These are phyloP conservation scores for Pelagomonas calceolata DNA, from an alignment of 108 stramenopile species.

Conservation along the genomic window DNA sequence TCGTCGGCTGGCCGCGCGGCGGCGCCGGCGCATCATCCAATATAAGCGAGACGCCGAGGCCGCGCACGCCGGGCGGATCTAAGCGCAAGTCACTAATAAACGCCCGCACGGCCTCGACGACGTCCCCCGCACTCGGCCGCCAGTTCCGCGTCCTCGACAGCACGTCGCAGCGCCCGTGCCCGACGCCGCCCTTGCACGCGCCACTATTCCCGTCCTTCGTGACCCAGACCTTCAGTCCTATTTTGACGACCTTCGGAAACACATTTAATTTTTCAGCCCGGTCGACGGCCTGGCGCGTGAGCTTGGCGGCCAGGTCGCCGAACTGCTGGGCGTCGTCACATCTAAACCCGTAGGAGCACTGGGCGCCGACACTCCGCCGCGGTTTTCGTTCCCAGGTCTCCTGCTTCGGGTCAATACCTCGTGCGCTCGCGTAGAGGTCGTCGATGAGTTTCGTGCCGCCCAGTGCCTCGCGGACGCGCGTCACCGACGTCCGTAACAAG, in stretches of 20 bases:
- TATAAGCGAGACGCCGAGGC: background rate
- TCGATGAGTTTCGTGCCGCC: background rate
- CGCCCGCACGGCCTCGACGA: background rate
- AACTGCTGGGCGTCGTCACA: background rate
- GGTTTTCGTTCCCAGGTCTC: background rate
- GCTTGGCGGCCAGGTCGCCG: background rate
- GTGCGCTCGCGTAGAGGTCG: background rate
- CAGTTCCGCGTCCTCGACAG: background rate
- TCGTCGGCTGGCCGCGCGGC: background rate
- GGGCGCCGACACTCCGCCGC: background rate
- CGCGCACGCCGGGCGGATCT: background rate
- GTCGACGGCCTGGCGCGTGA: background rate
- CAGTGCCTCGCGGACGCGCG: background rate
- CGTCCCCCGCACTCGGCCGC: background rate
- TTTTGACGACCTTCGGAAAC: background rate
- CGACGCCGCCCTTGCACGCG: background rate
- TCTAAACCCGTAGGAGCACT: background rate
- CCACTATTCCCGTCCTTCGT: background rate
- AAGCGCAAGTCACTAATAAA: background rate
- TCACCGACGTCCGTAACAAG: background rate
- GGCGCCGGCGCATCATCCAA: background rate
- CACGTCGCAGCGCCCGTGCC: background rate
- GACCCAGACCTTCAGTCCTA: background rate
- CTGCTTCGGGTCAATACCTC: background rate
- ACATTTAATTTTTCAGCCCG: background rate